Evolutionary conservation across 2,329 filamentous ascomycete genomes (phyloP), one percentile per base, ranked within the genome.

Genomic region (Aspergillus uvarum): DNA sequence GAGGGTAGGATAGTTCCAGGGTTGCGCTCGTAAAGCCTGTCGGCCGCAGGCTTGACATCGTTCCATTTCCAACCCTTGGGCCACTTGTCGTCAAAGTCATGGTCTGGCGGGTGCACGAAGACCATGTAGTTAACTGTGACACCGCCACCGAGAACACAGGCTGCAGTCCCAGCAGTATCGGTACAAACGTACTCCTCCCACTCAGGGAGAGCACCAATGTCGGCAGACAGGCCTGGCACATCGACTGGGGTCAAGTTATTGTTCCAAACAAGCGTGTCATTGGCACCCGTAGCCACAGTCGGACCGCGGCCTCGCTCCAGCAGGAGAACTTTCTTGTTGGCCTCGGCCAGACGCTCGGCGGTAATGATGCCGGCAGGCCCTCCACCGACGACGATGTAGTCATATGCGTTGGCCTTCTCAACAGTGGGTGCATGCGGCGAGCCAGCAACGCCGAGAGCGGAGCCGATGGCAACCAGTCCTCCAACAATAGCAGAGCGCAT

Each of bases 11-110:
- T 84, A 0, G 87, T 91, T 32, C 88, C 89, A 0, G 88, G 88
- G 62, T 91, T 91, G n/a, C 88, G 83, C 38, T 80, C 77, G 71
- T 91, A 92, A 6, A 88, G 85, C 47, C 85, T 82, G 29, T 83
- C 75, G 5, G 87, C 84, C 1, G 89, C 84, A 24, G 77, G 71
- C 61, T 77, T 76, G 70, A 91, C 83, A 65, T 91, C 87, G 5
- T 76, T 71, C 19, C 85, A 81, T 73, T 89, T 87, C 89, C 89
- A 92, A 31, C 89, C 89, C 1, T 77, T 64, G 0, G 89, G 89
- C 77, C 90, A 92, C 72, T 89, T 89, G 71, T 84, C 81, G 70
- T 92, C 87, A 79, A 89, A 92, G 70, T 92, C 89, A 7, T 77
- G 72, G 5, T 83, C 80, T 61, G 87, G 84, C 0, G 89, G 66